These are phyloP conservation scores for Rutstroemia sp. DNA, from an alignment of 2,329 filamentous ascomycete species.

Conservation along the genomic window DNA sequence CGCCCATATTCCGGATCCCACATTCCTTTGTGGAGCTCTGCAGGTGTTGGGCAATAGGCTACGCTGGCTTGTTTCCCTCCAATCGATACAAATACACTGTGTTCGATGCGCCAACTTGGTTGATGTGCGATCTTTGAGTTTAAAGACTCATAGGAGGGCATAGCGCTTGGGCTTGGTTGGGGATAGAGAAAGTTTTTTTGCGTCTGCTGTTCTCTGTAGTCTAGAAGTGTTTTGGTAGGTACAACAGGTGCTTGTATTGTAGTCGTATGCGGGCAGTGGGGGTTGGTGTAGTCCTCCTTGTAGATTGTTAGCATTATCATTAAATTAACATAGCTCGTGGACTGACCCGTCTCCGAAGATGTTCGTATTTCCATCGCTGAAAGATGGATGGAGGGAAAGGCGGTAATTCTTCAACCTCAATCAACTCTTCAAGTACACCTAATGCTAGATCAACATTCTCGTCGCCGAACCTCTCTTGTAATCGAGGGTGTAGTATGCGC, in stretches of 20 bases:
- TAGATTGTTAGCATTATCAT: not conserved
- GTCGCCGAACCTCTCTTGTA: slow-evolving; percentile 38
- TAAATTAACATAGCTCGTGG: not conserved
- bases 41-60: slow-evolving; percentile 8
- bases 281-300: slow-evolving; percentile 34
- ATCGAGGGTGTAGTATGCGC: slow-evolving; percentile 36
- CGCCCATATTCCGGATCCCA: slow-evolving; percentile 12
- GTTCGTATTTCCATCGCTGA: slow-evolving; percentile 39
- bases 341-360: slow-evolving; percentile 37
- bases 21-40: slow-evolving; percentile 10
- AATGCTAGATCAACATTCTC: slow-evolving; percentile 37
- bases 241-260: slow-evolving; percentile 37
- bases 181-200: slow-evolving; percentile 1
- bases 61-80: slow-evolving; percentile 6
- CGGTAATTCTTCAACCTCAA: slow-evolving; percentile 38
- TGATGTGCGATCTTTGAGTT: slow-evolving; percentile 10
- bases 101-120: slow-evolving; percentile 13
- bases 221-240: slow-evolving; percentile 32
- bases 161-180: slow-evolving; percentile 1
- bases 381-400: slow-evolving; percentile 40
- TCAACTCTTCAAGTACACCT: slow-evolving; percentile 40
- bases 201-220: slow-evolving; percentile 30
- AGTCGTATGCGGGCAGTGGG: slow-evolving; percentile 40
- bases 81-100: slow-evolving; percentile 13
- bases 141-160: slow-evolving; percentile 3